phyloP scores from a whole-genome alignment of 345 rosid genomes.

The Linum trigynum region DNA sequence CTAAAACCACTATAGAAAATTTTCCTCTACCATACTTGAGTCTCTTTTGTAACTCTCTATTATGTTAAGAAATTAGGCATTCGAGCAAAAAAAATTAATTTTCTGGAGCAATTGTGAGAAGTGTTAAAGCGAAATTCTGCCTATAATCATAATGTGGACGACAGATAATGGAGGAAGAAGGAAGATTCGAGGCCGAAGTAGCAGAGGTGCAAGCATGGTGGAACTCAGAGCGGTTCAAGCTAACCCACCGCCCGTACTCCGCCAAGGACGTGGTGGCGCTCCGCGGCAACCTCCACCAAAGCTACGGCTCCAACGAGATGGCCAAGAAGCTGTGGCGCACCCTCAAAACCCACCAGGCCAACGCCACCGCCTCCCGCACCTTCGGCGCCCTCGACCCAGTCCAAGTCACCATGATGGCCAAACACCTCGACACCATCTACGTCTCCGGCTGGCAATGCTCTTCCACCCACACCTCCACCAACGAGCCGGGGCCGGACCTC shows the following conservation, averaged over 20 bases:
- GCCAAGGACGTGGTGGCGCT: constrained; percentile 84
- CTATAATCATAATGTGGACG: not conserved
- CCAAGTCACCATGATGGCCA: constrained; percentile 97
- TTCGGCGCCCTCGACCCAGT: constrained; percentile 93
- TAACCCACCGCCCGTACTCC: constrained; percentile 66
- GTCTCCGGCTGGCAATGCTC: constrained; percentile 99
- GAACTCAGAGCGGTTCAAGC: constrained; percentile 94
- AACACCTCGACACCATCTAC: constrained; percentile 72
- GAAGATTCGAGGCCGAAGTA: constrained; percentile 77
- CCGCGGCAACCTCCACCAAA: constrained; percentile 68
- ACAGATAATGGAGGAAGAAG: constrained; percentile 91
- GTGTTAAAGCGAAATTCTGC: not conserved
- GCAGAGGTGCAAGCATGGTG: constrained; percentile 97
- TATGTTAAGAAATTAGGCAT: not conserved
- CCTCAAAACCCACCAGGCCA: constrained; percentile 79
- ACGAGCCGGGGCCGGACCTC: constrained; percentile 97
- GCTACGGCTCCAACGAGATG: constrained; percentile 81
- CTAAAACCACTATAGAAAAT: too few species aligned
- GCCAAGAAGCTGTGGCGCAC: constrained; percentile 88
- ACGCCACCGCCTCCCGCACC: constrained; percentile 85
- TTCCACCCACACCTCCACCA: constrained; percentile 84
- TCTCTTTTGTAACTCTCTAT: too few species aligned
- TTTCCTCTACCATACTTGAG: too few species aligned
- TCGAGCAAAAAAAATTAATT: not conserved
- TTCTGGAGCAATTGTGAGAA: not conserved